A percentile compares a stretch with the other conserved stretches of the same genome.
Conservation (phyloP, 2,329 filamentous ascomycete genomes). For the Gliomastix tumulicola region DNA sequence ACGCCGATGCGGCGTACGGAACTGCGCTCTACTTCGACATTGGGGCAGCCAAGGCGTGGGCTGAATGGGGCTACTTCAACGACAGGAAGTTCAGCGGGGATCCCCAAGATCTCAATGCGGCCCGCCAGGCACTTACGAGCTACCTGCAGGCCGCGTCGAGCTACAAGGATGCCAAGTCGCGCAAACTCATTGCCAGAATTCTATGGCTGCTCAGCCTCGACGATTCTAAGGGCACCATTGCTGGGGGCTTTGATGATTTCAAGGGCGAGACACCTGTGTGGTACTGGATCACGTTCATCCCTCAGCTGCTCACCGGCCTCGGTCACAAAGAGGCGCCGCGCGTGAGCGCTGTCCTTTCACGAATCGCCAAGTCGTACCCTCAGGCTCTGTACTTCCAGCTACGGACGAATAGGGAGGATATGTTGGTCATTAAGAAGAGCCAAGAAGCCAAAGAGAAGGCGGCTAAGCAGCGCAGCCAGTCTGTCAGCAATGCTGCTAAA, state of each 20-base stretch:
- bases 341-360: conserved; percentile 78
- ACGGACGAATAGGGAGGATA: conserved; percentile 88
- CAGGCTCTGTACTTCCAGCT: conserved; percentile 95
- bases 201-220: conserved; percentile 94
- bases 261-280: conserved; percentile 96
- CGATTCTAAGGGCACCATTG: conserved; percentile 75
- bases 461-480: conserved; percentile 37
- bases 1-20: conserved; percentile 90
- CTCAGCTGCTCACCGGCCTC: conserved; percentile 86
- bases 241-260: conserved; percentile 85
- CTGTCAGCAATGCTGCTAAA: conserved; percentile 31
- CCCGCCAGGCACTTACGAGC: conserved; percentile 87
- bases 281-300: conserved; percentile 99
- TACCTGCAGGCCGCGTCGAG: conserved; percentile 93
- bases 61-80: conserved; percentile 98
- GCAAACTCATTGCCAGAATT: conserved; percentile 88
- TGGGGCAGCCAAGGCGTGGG: conserved; percentile 93
- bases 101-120: conserved; percentile 71
- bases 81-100: conserved; percentile 94
- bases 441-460: conserved; percentile 68
- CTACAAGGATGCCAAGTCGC: conserved; percentile 94
- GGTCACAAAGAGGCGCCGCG: conserved; percentile 86
- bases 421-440: conserved; percentile 83
- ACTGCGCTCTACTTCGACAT: conserved; percentile 95
- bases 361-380: conserved; percentile 92